These are phyloP conservation scores for Pezicula neosporulosa DNA, from an alignment of 2,329 filamentous ascomycete species.

Conservation along the genomic window DNA sequence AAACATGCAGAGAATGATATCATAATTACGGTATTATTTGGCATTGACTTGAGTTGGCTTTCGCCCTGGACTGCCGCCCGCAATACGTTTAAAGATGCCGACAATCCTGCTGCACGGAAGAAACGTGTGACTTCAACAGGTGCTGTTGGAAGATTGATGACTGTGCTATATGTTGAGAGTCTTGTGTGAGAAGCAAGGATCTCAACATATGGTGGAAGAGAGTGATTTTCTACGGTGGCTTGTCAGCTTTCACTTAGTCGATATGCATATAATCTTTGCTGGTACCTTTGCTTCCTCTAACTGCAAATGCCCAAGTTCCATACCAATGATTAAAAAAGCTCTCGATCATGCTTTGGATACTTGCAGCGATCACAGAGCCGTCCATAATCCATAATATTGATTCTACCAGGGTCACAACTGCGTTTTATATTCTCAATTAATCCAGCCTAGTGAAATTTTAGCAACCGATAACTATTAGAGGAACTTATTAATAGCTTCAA, in stretches of 20 bases:
- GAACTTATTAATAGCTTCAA: not conserved
- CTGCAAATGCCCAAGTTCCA: constrained; percentile 56
- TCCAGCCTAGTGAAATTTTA: constrained; percentile 38
- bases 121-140: constrained; percentile 68
- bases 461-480: no score
- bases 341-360: constrained; percentile 60
- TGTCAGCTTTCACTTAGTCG: not conserved
- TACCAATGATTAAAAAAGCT: constrained; percentile 65
- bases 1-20: constrained; percentile 73
- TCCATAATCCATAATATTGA: constrained; percentile 42
- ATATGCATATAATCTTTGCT: constrained; percentile 11
- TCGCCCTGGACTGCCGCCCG: constrained; percentile 72
- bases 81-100: constrained; percentile 71
- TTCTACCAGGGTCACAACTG: constrained; percentile 56
- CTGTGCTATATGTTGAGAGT: constrained; percentile 70
- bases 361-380: constrained; percentile 50
- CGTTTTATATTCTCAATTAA: constrained; percentile 54
- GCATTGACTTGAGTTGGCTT: constrained; percentile 67
- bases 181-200: constrained; percentile 71
- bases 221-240: constrained; percentile 37
- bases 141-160: constrained; percentile 72
- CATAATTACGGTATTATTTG: constrained; percentile 77
- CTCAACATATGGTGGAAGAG: constrained; percentile 69
- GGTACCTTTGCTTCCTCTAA: constrained; percentile 47
- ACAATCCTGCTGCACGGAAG: constrained; percentile 68